A percentile compares a stretch with the other conserved stretches of the same genome.
Evolutionary conservation across 371 early-diverging fungal genomes (phyloP).

Genomic region (Dipsacomyces acuminosporus): DNA sequence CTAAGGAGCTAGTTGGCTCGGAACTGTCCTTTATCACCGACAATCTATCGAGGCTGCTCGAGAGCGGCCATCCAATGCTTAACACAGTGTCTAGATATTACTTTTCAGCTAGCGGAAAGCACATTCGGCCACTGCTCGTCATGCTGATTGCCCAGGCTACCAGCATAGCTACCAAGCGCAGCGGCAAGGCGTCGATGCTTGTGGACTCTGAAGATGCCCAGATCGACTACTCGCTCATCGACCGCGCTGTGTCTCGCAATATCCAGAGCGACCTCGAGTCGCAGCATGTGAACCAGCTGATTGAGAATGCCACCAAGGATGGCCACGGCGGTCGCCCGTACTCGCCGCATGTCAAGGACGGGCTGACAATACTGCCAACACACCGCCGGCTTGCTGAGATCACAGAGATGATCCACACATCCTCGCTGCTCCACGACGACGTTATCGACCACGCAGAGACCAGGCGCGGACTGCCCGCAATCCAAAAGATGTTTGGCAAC

Average conservation of each 20-base stretch:
- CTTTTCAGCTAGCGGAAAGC: slow-evolving; percentile 82
- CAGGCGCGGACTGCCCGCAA: slow-evolving; percentile 68
- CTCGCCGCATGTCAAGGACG: slow-evolving; percentile 52
- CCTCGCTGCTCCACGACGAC: slow-evolving; percentile 92
- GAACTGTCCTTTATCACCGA: slow-evolving; percentile 76
- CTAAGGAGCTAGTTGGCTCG: slow-evolving; percentile 38
- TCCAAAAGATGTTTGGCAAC: slow-evolving; percentile 88
- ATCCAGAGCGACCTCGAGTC: slow-evolving; percentile 44
- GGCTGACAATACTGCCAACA: slow-evolving; percentile 70
- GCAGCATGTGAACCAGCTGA: slow-evolving; percentile 26
- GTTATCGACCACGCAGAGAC: slow-evolving; percentile 75
- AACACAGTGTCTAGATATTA: slow-evolving; percentile 86
- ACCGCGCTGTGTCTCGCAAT: slow-evolving; percentile 48
- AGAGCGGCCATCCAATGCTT: slow-evolving; percentile 79
- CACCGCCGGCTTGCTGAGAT: slow-evolving; percentile 93
- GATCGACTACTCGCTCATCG: slow-evolving; percentile 44
- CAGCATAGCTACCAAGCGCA: slow-evolving; percentile 56
- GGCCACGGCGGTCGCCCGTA: slow-evolving; percentile 47
- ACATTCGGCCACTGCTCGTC: slow-evolving; percentile 87
- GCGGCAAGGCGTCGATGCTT: slow-evolving; percentile 23
- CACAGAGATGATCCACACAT: slow-evolving; percentile 96
- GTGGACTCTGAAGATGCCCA: slow-evolving; percentile 10
- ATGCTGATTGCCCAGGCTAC: slow-evolving; percentile 86
- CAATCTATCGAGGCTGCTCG: slow-evolving; percentile 81
- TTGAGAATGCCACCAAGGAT: slow-evolving; percentile 20